Conservation (phyloP, 345 rosid genomes). For the Eucalyptus coolabah region DNA sequence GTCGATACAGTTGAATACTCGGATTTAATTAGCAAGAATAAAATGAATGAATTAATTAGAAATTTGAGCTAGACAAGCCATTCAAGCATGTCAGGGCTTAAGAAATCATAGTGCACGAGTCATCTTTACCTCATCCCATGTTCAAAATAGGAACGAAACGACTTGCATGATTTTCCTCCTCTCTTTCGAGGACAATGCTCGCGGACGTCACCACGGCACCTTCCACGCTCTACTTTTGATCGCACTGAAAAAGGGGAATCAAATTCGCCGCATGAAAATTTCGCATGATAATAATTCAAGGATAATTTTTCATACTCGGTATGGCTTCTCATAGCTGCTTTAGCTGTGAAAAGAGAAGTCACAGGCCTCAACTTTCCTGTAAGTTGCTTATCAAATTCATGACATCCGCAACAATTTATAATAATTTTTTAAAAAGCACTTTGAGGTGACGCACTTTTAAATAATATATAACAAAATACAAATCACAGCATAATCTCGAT, state of each 20-base stretch:
- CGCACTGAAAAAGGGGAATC: not conserved
- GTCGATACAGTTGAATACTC: accelerated
- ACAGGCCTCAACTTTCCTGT: not conserved
- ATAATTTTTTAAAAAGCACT: not conserved
- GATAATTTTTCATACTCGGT: not conserved
- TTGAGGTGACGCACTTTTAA: accelerated
- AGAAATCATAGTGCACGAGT: not conserved
- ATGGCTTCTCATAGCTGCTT: not conserved
- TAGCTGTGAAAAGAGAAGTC: not conserved
- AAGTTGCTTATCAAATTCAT: not conserved
- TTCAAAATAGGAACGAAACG: not conserved
- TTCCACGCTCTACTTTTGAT: not conserved
- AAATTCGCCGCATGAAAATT: accelerated
- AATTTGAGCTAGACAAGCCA: not conserved
- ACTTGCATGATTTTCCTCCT: not conserved
- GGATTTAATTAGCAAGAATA: not conserved
- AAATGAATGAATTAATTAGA: not conserved
- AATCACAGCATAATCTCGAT: not conserved
- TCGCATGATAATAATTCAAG: not conserved
- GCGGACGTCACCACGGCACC: not conserved
- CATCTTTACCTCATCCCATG: not conserved
- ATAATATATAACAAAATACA: too few species aligned
- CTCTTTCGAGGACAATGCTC: not conserved
- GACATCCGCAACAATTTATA: not conserved
- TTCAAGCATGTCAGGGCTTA: not conserved